Evolutionary conservation across 2,329 filamentous ascomycete species (phyloP).

Genomic region (Calonectria pseudoreteaudii): DNA sequence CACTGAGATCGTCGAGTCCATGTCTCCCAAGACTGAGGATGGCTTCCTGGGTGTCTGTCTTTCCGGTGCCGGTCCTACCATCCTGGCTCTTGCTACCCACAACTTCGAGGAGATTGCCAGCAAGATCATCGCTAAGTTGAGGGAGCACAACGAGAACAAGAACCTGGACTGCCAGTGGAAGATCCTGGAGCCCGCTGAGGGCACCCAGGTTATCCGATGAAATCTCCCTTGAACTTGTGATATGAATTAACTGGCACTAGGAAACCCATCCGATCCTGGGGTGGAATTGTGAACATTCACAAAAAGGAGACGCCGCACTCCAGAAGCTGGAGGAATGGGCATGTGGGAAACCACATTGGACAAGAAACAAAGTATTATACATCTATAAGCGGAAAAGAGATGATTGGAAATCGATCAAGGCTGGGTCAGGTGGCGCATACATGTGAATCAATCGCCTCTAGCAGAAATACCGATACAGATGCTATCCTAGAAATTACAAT

Average conservation of each 20-base stretch:
- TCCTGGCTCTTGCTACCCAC: constrained; percentile 89
- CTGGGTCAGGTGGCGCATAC: not conserved
- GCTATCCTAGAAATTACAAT: not conserved
- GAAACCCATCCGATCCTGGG: not conserved
- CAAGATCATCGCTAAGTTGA: constrained; percentile 81
- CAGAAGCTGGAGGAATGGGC: not conserved
- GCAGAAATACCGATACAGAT: not conserved
- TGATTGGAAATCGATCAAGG: not conserved
- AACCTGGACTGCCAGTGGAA: constrained; percentile 87
- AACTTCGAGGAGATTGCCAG: constrained; percentile 90
- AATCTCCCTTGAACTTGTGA: not conserved
- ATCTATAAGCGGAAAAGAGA: constrained; percentile 7
- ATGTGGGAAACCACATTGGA: constrained; percentile 1
- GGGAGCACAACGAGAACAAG: constrained; percentile 65
- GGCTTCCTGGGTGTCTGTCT: constrained; percentile 94
- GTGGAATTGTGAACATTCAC: constrained; percentile 19
- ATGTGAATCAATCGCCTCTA: not conserved
- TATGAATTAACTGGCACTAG: not conserved
- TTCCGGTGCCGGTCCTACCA: constrained; percentile 94
- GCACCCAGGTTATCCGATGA: constrained; percentile 62
- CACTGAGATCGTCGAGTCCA: constrained; percentile 88
- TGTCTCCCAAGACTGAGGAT: constrained; percentile 87
- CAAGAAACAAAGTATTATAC: not conserved
- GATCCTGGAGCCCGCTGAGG: constrained; percentile 88
- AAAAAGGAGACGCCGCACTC: constrained; percentile 17